Base-by-base conservation (phyloP, 2,329 filamentous ascomycete species). In the Pseudocercospora macadamiae region DNA sequence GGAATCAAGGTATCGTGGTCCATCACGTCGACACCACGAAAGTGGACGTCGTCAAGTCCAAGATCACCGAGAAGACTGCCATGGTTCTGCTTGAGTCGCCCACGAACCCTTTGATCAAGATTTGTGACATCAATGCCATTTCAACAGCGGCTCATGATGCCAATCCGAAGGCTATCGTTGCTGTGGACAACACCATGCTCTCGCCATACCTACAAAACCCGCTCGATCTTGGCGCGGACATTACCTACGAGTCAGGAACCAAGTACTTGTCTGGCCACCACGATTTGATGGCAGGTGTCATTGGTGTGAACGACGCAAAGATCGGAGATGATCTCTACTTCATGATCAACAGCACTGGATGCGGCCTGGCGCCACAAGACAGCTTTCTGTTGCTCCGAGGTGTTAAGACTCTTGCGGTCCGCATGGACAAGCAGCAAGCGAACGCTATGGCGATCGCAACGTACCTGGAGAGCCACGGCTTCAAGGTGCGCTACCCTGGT, bases 101-200 rank as follows among this genome's bases (percentile, higher is more conserved):
- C 2, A 99, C 95, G 25, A 99, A 99, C 77, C 96, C 95, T 4
- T 80, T 99, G 49, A 97, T 99, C 82, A 99, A 99, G 79, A 93
- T 99, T 67, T 92, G 96, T 69, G 95, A 99, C 74, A 89, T 99
- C 60, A 83, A 88, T 3, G 82, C 86, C 19, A 96, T 99, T 67
- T 86, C 95, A 12, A 81, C 83, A 36, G 79, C 88, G 18, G 85
- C 89, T 0, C 95, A 97, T 74, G 86, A 88, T 34, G 85, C 84
- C 51, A 96, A 95, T 75, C 80, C 88, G 6, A 85, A 85, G 62
- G 89, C 91, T 23, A 80, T 97, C 37, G 92, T 99, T 14, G 87
- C 93, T 1, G 95, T 97, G 23, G 95, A 99, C 77, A 99, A 99
- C 80, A 99, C 95, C 58, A 99, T 99, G 95, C 87, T 99, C 66